Base-by-base conservation (phyloP, 495 filamentous ascomycete genomes). In the Platismatia glauca region DNA sequence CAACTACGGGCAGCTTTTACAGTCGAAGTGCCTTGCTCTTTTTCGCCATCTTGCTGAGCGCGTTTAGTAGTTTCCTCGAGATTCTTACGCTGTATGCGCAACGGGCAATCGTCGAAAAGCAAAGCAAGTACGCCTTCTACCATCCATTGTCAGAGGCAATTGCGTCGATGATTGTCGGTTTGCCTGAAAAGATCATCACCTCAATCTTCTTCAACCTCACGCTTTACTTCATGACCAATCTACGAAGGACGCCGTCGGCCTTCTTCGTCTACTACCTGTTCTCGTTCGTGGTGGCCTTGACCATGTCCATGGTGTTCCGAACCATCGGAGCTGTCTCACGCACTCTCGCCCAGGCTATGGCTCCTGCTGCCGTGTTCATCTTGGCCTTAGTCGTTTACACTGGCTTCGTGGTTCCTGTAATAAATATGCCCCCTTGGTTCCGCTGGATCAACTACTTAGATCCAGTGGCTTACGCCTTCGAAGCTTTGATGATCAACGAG, bases 21-120 rank as follows among this genome's bases (percentile, higher is more conserved):
- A 78, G 81, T 60, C 82, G 89, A 24, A 90, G 88, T n/a, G 87
- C 87, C 52, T 75, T 96, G 6, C 76, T 97, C 13, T 97, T 96
- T 80, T 95, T 96, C 70, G 86, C 89, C 38, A 85, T 92, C 69
- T 78, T 97, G 41, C 81, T 95, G 73, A 95, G 93, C 71, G 90
- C 90, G 33, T 95, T 96, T 65, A 77, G 86, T 46, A 87, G 83
- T 68, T 79, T 85, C 59, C 75, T 95, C 33, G 91, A 95, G 76
- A 90, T 91, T 72, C 74, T 95, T 35, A 91, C 88, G 8, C 80
- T 95, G 7, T 95, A 90, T 72, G 82, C 86, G 24, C 92, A 96
- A 81, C 84, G 91, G 18, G 84, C 88, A 1, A 95, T 97, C 68
- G 90, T 97, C 60, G 91, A 96, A 69, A 97, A 97, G 70, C 92